Evolutionary conservation across 345 rosid species (phyloP), one percentile per base, ranked within the genome.

Genomic region (Turritis glabra): DNA sequence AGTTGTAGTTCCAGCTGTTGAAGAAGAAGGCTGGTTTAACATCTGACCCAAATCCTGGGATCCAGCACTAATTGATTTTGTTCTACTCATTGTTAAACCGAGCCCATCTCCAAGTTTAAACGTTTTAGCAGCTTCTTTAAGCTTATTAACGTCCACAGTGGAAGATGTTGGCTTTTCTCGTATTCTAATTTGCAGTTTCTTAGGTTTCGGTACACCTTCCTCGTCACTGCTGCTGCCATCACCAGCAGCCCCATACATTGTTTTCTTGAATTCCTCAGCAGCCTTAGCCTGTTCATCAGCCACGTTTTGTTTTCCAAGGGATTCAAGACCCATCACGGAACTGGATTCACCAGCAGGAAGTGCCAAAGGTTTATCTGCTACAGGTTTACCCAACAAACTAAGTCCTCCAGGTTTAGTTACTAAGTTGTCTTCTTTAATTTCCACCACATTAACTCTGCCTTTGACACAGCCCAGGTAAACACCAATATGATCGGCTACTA

Each of bases 151-250:
- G 72, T 95, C 99, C 72, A 92, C 92, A 0, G 90, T 69, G 47
- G 93, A 40, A 32, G 99, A 88, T 33, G 96, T 64, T 40, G 97
- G 94, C 75, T 90, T 94, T 21, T 94, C 96, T 43, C 97, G 86
- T 83, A 95, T 95, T 82, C 96, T 92, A 67, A 92, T 95, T 74
- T 86, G 96, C 53, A 95, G 56, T 69, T 84, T 94, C 74, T 85
- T 90, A 55, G 87, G 52, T 79, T 86, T 92, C 9, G 89, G 81
- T 4, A 71, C 81, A 69, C 89, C 96, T 68, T 94, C 99, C 80
- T 92, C 97, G 37, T 94, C 99, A 67, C 97, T 92, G 81, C 98
- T 95, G 87, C 99, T 90, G 61, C 91, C 97, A 80, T 89, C 93
- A 77, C 74, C 84, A 75, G 88, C 79, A 52, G 81, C 74, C 32